A percentile compares a stretch with the other conserved stretches of the same genome.
Conservation (phyloP, 2,329 filamentous ascomycete genomes). For the Dactylonectria macrodidyma region DNA sequence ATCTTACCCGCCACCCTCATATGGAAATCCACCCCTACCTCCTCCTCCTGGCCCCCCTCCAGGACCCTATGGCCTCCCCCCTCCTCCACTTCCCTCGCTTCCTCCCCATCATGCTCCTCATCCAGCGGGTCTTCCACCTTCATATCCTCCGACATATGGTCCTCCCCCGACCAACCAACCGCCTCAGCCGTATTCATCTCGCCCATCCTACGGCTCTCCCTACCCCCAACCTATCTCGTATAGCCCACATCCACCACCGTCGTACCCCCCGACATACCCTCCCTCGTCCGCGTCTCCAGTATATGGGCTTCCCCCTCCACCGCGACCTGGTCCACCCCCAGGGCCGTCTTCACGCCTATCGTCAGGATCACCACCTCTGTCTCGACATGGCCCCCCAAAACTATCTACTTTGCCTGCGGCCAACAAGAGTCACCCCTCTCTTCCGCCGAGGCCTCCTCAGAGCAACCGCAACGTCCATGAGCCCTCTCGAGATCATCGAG, state of each 20-base stretch:
- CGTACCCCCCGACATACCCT: constrained; percentile 43
- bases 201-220: constrained; percentile 30
- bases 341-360: constrained; percentile 30
- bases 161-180: constrained; percentile 36
- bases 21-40: constrained; percentile 40
- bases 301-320: constrained; percentile 34
- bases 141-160: constrained; percentile 44
- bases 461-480: constrained; percentile 47
- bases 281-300: constrained; percentile 38
- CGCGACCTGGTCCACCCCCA: constrained; percentile 35
- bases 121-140: constrained; percentile 29
- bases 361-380: constrained; percentile 35
- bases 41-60: constrained; percentile 38
- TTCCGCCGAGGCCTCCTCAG: constrained; percentile 53
- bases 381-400: constrained; percentile 36
- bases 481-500: constrained; percentile 49
- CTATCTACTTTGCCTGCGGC: constrained; percentile 27
- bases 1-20: constrained; percentile 44
- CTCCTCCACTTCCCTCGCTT: constrained; percentile 23
- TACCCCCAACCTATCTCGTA: constrained; percentile 42
- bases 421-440: constrained; percentile 39
- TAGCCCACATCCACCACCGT: constrained; percentile 37
- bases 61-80: constrained; percentile 34
- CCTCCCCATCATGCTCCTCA: constrained; percentile 33
- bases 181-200: constrained; percentile 22